Percentiles rank a stretch among this genome's conserved stretches.
phyloP scores from a whole-genome alignment of 768 basidiomycete species.

The Tulasnella sp. region DNA sequence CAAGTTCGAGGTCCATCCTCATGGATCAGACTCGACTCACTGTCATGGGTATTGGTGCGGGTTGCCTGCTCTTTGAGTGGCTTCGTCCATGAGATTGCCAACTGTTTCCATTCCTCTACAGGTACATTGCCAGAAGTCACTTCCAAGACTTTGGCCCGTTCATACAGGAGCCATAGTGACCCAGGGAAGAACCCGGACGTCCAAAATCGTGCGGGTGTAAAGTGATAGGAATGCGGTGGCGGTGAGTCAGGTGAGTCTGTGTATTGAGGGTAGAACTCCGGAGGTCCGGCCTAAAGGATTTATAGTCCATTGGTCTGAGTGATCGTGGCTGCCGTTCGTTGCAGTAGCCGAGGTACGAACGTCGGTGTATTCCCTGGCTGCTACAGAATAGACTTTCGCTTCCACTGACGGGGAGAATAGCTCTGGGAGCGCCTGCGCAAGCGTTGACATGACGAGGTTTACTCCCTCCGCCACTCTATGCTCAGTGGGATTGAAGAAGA shows the following conservation, averaged over 20 bases:
- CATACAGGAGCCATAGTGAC: constrained; percentile 28
- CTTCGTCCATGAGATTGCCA: constrained; percentile 4
- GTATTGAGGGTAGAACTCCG: constrained; percentile 23
- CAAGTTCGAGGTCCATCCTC: background rate
- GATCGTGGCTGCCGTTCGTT: background rate
- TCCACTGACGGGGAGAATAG: constrained; percentile 25
- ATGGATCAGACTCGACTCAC: background rate
- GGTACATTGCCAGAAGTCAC: background rate
- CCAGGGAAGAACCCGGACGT: constrained; percentile 31
- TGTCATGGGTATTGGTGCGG: constrained; percentile 26
- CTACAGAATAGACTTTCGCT: constrained; percentile 26
- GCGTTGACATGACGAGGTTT: background rate
- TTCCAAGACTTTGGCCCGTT: background rate
- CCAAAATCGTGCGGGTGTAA: constrained; percentile 26
- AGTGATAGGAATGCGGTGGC: constrained; percentile 6
- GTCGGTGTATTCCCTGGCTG: constrained; percentile 9
- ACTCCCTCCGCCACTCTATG: background rate
- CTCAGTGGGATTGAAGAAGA: background rate
- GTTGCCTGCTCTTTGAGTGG: constrained; percentile 15
- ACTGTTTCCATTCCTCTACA: background rate
- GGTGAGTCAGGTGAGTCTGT: background rate
- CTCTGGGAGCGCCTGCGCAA: background rate
- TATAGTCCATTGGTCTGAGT: background rate
- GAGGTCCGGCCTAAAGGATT: background rate
- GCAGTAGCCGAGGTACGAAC: background rate